Evolutionary conservation across 1,139 yeast species (phyloP).

Genomic region (Magnusiomyces suaveolens): DNA sequence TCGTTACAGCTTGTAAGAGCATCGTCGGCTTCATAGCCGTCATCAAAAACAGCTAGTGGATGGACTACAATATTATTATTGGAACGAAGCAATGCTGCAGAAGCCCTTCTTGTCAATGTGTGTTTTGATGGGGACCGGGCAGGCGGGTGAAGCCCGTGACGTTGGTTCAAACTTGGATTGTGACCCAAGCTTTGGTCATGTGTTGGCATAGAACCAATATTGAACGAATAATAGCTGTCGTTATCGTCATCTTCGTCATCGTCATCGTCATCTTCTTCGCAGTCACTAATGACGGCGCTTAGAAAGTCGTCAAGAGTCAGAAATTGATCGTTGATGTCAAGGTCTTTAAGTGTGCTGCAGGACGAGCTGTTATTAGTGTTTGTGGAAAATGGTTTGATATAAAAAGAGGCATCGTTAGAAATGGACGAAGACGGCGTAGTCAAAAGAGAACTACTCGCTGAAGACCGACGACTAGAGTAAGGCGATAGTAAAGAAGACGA

Average conservation of each 20-base stretch:
- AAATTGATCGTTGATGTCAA: background rate
- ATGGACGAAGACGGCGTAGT: background rate
- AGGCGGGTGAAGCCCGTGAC: background rate
- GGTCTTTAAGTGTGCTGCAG: background rate
- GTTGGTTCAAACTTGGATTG: background rate
- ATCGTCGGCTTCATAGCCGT: conserved; percentile 6
- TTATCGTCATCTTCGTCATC: conserved; percentile 6
- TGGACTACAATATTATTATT: conserved; percentile 4
- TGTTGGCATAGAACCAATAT: background rate
- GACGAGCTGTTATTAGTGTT: background rate
- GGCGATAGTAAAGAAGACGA: conserved; percentile 1
- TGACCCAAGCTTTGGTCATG: background rate
- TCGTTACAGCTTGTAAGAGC: background rate
- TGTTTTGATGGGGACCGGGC: background rate
- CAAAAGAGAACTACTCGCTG: background rate
- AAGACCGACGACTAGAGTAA: conserved; percentile 2
- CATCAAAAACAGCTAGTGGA: conserved; percentile 10
- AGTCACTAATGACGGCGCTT: conserved; percentile 1
- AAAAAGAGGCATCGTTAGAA: background rate
- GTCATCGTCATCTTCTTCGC: conserved; percentile 8
- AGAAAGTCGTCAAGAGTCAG: background rate
- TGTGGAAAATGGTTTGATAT: background rate
- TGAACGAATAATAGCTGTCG: conserved; percentile 2
- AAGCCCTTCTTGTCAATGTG: background rate
- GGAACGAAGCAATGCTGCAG: background rate